A percentile compares a stretch with the other conserved stretches of the same genome.
These are phyloP conservation scores for Penicillium goetzii DNA, from an alignment of 495 filamentous ascomycete genomes.

Conservation along the genomic window DNA sequence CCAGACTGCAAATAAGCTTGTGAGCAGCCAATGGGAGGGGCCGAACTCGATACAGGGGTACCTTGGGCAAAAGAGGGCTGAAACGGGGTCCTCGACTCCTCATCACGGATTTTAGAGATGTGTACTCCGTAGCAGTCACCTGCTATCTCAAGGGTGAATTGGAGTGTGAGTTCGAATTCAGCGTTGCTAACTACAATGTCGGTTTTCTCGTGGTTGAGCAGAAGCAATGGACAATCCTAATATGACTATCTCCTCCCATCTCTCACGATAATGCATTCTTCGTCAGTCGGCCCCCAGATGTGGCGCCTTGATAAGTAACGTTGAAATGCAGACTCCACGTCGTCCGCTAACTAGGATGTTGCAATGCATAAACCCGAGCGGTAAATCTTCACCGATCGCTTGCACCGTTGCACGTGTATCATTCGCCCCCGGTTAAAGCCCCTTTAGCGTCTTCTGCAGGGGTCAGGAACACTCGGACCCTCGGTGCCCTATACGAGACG, in stretches of 20 bases:
- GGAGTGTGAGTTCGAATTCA: no score
- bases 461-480: neutral
- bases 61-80: slow-evolving; percentile 7
- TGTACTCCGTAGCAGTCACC: neutral
- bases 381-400: neutral
- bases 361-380: neutral
- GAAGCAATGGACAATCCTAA: neutral
- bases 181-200: no score
- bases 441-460: neutral
- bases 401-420: slow-evolving; percentile 3
- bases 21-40: neutral
- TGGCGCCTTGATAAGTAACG: neutral
- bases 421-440: neutral
- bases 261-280: neutral
- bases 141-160: no score
- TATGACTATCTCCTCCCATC: neutral
- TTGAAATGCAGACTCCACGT: neutral
- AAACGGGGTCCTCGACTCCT: slow-evolving; percentile 20
- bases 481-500: slow-evolving; percentile 1
- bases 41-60: neutral
- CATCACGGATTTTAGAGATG: neutral
- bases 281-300: neutral
- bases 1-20: slow-evolving; percentile 6
- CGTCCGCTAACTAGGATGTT: neutral
- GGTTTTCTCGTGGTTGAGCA: neutral